Evolutionary conservation across 352 stramenopile genomes (phyloP).

Genomic region (Phytopythium ostracodes): DNA sequence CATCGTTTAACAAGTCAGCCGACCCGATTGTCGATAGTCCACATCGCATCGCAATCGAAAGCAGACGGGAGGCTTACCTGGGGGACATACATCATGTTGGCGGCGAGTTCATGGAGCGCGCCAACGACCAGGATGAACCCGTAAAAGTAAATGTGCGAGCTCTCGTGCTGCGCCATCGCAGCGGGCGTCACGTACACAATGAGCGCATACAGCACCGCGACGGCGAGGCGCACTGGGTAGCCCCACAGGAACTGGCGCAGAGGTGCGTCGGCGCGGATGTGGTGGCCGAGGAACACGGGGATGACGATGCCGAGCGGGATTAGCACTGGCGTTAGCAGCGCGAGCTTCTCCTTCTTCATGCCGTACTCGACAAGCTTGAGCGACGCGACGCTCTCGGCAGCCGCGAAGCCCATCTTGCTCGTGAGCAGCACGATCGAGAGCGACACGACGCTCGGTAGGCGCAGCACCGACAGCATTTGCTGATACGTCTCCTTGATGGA

Average conservation of each 20-base stretch:
- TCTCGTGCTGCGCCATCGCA: slow-evolving; percentile 75
- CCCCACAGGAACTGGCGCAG: slow-evolving; percentile 75
- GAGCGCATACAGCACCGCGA: slow-evolving; percentile 78
- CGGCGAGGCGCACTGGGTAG: slow-evolving; percentile 82
- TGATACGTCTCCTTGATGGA: slow-evolving; percentile 88
- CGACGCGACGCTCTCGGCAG: slow-evolving; percentile 86
- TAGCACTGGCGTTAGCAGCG: slow-evolving; percentile 82
- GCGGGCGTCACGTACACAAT: slow-evolving; percentile 81
- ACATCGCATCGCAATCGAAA: not conserved
- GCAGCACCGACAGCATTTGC: slow-evolving; percentile 84
- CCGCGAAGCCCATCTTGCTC: slow-evolving; percentile 90
- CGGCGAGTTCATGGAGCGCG: slow-evolving; percentile 76
- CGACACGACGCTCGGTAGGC: slow-evolving; percentile 81
- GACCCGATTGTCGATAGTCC: not conserved
- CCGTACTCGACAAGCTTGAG: slow-evolving; percentile 93
- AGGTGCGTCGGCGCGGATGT: slow-evolving; percentile 65
- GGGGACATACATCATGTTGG: slow-evolving; percentile 92
- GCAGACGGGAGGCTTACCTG: slow-evolving; percentile 28
- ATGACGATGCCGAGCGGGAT: slow-evolving; percentile 88
- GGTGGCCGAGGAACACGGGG: slow-evolving; percentile 70
- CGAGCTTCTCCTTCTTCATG: slow-evolving; percentile 92
- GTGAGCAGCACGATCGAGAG: slow-evolving; percentile 90
- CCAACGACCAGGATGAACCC: slow-evolving; percentile 62
- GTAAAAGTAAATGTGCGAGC: slow-evolving; percentile 77
- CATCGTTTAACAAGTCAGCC: not conserved